Conservation (phyloP, 2,329 filamentous ascomycete species). For the Ceratocystis cubensis region DNA sequence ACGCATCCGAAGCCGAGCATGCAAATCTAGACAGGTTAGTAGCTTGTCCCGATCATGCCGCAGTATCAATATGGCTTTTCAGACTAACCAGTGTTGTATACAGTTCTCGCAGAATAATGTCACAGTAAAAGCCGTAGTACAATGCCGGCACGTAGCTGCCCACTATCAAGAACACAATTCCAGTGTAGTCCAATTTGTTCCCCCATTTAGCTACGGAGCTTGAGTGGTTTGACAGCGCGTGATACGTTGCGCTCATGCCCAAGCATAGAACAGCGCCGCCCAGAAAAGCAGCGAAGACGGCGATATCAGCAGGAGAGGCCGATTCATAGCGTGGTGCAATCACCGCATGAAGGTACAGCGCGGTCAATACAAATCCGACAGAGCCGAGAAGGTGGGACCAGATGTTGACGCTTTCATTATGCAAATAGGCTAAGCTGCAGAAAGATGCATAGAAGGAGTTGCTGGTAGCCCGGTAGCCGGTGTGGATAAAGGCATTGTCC, state of each 20-base stretch:
- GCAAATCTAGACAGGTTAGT: conserved; percentile 47
- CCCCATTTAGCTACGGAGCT: conserved; percentile 64
- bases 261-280: conserved; percentile 58
- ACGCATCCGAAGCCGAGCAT: conserved; percentile 65
- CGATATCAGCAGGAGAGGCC: conserved; percentile 50
- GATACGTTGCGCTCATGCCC: conserved; percentile 73
- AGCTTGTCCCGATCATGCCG: background rate
- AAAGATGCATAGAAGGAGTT: conserved; percentile 37
- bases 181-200: conserved; percentile 88
- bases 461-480: conserved; percentile 41
- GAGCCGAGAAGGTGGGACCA: conserved; percentile 56
- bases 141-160: conserved; percentile 82
- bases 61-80: background rate
- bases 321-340: conserved; percentile 54
- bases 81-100: conserved; percentile 63
- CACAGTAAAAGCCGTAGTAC: conserved; percentile 73
- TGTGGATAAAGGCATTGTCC: conserved; percentile 45
- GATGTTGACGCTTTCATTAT: conserved; percentile 53
- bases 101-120: conserved; percentile 48
- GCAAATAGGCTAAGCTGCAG: conserved; percentile 39
- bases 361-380: conserved; percentile 41
- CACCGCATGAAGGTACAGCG: conserved; percentile 41
- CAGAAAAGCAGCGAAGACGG: conserved; percentile 70
- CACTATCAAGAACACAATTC: conserved; percentile 83
- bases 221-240: conserved; percentile 77